phyloP scores from a whole-genome alignment of 305 asterid species.

The Rubia balearica region DNA sequence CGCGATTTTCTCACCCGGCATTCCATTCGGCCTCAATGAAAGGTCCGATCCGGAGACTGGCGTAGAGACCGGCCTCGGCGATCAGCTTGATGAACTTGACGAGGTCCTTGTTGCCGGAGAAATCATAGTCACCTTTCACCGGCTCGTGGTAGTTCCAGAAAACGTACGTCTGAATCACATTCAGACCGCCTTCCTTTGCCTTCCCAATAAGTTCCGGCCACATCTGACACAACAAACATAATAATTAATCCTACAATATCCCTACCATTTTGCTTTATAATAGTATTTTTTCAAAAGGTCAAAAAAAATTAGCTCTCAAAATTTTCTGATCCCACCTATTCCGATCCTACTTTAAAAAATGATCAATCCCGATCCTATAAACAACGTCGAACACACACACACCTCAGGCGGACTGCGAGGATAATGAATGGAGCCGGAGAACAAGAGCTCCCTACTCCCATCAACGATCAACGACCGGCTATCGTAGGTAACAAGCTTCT shows the following conservation, averaged over 20 bases:
- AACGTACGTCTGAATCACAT: constrained; percentile 65
- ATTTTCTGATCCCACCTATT: too few relatives aligned
- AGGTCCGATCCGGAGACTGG: constrained; percentile 81
- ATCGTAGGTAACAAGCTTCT: constrained; percentile 43
- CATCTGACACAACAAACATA: constrained; percentile 29
- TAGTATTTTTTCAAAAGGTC: too few relatives aligned
- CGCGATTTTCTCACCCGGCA: constrained; percentile 39
- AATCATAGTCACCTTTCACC: constrained; percentile 61
- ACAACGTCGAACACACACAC: background rate
- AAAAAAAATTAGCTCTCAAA: too few relatives aligned
- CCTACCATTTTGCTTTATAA: too few relatives aligned
- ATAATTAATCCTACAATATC: too few relatives aligned
- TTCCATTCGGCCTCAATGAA: constrained; percentile 92
- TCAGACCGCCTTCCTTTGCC: constrained; percentile 67
- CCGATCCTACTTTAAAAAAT: too few relatives aligned
- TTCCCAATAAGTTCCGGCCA: constrained; percentile 63
- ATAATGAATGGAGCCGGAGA: constrained; percentile 44
- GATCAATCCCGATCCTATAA: too few relatives aligned
- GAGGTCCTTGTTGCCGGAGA: constrained; percentile 60
- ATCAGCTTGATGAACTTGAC: constrained; percentile 57
- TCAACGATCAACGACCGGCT: constrained; percentile 53
- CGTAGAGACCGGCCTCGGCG: constrained; percentile 62
- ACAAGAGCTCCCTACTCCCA: constrained; percentile 47
- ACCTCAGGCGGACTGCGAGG: constrained; percentile 39
- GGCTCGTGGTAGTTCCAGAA: constrained; percentile 94